Evolutionary conservation across 2,329 filamentous ascomycete species (phyloP).

Genomic region (Fusarium concolor): DNA sequence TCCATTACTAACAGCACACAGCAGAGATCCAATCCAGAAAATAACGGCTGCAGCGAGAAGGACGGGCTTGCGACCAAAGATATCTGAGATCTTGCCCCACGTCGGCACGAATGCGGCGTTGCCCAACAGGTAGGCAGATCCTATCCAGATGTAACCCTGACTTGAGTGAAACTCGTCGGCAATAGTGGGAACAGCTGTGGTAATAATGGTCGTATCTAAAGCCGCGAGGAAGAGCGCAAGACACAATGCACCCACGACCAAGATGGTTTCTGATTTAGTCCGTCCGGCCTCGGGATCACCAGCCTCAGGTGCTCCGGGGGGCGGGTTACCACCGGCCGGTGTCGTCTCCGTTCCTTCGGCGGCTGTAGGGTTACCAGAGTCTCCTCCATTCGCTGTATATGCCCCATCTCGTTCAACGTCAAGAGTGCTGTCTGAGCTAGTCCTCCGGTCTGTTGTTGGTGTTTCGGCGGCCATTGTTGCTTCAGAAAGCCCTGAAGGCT

Average conservation of each 20-base stretch:
- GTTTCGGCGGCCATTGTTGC: constrained; percentile 29
- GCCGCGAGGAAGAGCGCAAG: constrained; percentile 64
- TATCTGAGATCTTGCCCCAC: constrained; percentile 74
- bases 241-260: constrained; percentile 57
- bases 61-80: constrained; percentile 68
- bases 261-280: constrained; percentile 53
- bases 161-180: constrained; percentile 72
- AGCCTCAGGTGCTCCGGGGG: constrained; percentile 18
- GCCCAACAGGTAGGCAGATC: constrained; percentile 77
- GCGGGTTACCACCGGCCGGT: constrained; percentile 17
- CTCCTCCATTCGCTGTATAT: not conserved
- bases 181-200: constrained; percentile 75
- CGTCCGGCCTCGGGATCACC: constrained; percentile 51
- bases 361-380: not conserved
- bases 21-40: constrained; percentile 66
- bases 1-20: constrained; percentile 62
- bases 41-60: constrained; percentile 62
- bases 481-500: constrained; percentile 2
- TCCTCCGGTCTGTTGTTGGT: constrained; percentile 33
- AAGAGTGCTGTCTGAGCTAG: constrained; percentile 48
- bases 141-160: constrained; percentile 81
- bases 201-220: constrained; percentile 71
- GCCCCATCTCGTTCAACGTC: constrained; percentile 44
- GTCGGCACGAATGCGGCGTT: constrained; percentile 74
- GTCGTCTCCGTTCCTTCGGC: constrained; percentile 19